Evolutionary conservation across 2,329 filamentous ascomycete species (phyloP), one percentile per base, ranked within the genome.

Genomic region (Pseudogymnoascus sp.): DNA sequence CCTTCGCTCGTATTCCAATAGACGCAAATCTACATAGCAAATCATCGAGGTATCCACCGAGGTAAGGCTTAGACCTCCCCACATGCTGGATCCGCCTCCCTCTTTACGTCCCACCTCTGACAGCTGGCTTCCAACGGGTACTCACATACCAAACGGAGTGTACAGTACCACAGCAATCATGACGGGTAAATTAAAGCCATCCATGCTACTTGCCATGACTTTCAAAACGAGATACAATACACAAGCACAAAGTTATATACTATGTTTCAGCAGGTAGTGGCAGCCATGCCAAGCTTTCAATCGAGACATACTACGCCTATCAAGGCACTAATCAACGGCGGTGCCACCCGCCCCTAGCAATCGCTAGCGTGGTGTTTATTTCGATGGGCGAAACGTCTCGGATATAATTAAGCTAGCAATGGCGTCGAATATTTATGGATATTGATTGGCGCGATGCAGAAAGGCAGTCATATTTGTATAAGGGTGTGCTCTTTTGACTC

Each of bases 391-490:
- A 33, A 61, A 61, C 19, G 23, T 10, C n/a, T 23, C 31, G n/a
- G n/a, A 14, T 11, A n/a, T 52, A 29, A n/a, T 23, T 11, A 60
- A 38, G 23, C 23, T 43, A 61, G 43, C 41, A 45, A n/a, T 31
- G 21, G 35, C 21, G 14, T 21, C 23, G 41, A n/a, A 61, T 38
- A 21, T 21, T 8, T 43, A 49, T 7, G 37, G 37, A 49, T 12
- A 45, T 45, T 23, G 43, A 31, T 63, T 16, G 23, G 26, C 33
- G 45, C 21, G 63, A 65, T 66, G 63, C 35, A 66, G 49, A 66
- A 63, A 41, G 63, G 55, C 61, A 49, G 33, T 35, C 38, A 61
- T 33, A 12, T 63, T 58, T 37, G 60, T 60, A 63, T 58, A 62
- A 41, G 35, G 52, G 52, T 62, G 49, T 39, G 49, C 14, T 62